Conservation (phyloP, 768 basidiomycete species). For the Kwoniella dendrophila region DNA sequence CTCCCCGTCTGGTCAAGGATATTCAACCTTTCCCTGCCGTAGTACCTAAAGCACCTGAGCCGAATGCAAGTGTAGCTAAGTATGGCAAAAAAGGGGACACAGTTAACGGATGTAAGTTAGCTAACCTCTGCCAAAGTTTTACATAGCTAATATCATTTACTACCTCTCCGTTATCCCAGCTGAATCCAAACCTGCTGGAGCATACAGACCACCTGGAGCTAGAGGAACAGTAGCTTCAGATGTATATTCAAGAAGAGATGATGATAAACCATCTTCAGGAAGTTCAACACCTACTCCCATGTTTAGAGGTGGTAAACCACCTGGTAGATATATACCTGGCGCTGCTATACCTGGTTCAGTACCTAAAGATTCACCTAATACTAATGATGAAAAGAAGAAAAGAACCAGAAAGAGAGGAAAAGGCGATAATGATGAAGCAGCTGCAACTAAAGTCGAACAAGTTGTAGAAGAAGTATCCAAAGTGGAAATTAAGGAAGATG, state of each 20-base stretch:
- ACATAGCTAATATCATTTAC: too few species aligned
- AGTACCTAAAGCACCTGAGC: conserved; percentile 37
- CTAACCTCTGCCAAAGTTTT: background rate
- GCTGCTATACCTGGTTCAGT: conserved; percentile 61
- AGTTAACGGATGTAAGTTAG: conserved; percentile 37
- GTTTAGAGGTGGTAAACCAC: conserved; percentile 51
- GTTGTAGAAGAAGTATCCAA: conserved; percentile 45
- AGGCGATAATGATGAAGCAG: conserved; percentile 64
- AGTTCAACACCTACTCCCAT: conserved; percentile 40
- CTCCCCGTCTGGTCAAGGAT: conserved; percentile 22
- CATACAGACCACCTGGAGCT: conserved; percentile 91
- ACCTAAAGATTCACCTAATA: conserved; percentile 59
- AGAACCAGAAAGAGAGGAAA: conserved; percentile 60
- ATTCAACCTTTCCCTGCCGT: conserved; percentile 41
- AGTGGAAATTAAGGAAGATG: conserved; percentile 57
- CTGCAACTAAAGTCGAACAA: conserved; percentile 64
- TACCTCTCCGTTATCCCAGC: conserved; percentile 20
- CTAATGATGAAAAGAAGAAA: conserved; percentile 65
- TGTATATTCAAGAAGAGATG: conserved; percentile 89
- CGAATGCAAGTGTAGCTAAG: conserved; percentile 44
- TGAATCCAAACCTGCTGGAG: conserved; percentile 70
- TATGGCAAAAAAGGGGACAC: conserved; percentile 46
- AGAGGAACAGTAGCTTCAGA: conserved; percentile 83
- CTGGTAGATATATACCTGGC: conserved; percentile 73
- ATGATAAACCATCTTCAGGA: conserved; percentile 64